phyloP scores from a whole-genome alignment of 2,329 filamentous ascomycete species.

The Botrytis cinerea region DNA sequence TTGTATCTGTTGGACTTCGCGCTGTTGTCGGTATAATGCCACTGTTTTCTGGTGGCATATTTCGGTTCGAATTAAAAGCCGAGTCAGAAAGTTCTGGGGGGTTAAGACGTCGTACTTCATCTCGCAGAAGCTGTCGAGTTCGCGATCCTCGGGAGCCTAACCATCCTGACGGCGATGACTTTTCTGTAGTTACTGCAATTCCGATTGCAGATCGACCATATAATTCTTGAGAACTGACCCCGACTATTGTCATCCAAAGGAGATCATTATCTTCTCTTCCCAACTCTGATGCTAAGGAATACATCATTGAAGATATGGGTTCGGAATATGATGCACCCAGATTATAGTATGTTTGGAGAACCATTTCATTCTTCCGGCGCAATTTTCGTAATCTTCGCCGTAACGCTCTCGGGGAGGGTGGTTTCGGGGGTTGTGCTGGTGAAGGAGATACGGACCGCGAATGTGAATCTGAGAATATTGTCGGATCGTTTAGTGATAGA shows the following conservation, averaged over 20 bases:
- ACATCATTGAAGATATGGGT: slow-evolving; percentile 90
- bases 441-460: slow-evolving; percentile 49
- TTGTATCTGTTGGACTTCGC: slow-evolving; percentile 83
- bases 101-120: slow-evolving; percentile 92
- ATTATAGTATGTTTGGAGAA: slow-evolving; percentile 81
- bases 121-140: slow-evolving; percentile 81
- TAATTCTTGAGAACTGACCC: slow-evolving; percentile 89
- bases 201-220: slow-evolving; percentile 85
- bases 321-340: slow-evolving; percentile 90
- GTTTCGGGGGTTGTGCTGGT: slow-evolving; percentile 58
- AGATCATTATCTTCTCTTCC: slow-evolving; percentile 96
- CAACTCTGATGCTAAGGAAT: slow-evolving; percentile 90
- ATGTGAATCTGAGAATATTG: slow-evolving; percentile 47
- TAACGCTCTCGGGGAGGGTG: slow-evolving; percentile 70
- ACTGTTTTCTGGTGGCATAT: slow-evolving; percentile 63
- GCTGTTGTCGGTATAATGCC: slow-evolving; percentile 90
- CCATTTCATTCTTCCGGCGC: slow-evolving; percentile 72
- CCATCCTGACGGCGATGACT: slow-evolving; percentile 67
- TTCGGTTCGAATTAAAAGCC: slow-evolving; percentile 58
- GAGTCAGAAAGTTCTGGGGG: slow-evolving; percentile 66
- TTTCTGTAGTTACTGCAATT: slow-evolving; percentile 63
- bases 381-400: slow-evolving; percentile 73
- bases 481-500: slow-evolving; percentile 53
- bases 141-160: slow-evolving; percentile 78
- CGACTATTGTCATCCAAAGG: slow-evolving; percentile 92